phyloP scores from a whole-genome alignment of 192 early-diverging fungal genomes.

The Backusella psychrophila region DNA sequence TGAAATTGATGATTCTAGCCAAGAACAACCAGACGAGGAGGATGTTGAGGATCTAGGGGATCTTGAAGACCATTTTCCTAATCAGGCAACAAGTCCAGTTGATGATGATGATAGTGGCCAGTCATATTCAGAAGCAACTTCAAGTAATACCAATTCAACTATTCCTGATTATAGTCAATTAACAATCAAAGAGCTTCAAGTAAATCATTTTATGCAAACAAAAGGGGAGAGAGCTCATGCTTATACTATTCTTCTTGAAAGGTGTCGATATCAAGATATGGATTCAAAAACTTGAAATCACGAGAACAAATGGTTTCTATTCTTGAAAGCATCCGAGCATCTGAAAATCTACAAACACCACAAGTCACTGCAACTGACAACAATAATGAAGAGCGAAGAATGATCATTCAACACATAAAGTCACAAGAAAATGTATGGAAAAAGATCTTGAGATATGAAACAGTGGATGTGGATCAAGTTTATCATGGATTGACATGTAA shows the following conservation, averaged over 20 bases:
- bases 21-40: not conserved
- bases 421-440: not conserved
- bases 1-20: not conserved
- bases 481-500: not conserved
- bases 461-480: not conserved
- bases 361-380: not conserved
- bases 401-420: not conserved
- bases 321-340: not conserved
- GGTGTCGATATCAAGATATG: not conserved
- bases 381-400: not conserved
- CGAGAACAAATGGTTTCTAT: not conserved
- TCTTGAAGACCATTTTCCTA: not conserved
- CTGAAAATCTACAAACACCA: not conserved
- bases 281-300: not conserved
- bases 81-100: not conserved
- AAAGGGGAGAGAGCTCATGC: not conserved
- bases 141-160: not conserved
- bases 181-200: not conserved
- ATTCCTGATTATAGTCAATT: not conserved
- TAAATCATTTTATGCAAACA: not conserved
- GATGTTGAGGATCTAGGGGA: not conserved
- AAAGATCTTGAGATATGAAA: not conserved
- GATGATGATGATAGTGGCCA: not conserved
- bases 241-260: not conserved
- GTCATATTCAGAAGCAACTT: not conserved